Percentiles rank a stretch among this genome's conserved stretches.
These are phyloP conservation scores for Azolla pinnata DNA, from an alignment of 75 land plant genomes.

Conservation along the genomic window DNA sequence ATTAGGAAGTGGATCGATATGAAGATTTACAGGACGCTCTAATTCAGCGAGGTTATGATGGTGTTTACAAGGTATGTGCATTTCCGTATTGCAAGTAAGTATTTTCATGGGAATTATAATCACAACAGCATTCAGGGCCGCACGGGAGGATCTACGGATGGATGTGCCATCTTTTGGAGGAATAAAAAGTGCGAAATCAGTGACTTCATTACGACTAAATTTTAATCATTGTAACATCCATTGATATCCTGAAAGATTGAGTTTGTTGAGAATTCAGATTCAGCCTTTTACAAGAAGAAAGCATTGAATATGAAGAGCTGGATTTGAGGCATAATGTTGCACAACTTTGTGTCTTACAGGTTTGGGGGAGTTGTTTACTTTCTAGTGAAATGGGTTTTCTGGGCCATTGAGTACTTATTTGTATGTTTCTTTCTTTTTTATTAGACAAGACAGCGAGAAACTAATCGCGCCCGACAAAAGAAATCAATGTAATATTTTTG, in stretches of 20 bases:
- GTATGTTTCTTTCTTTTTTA: no score
- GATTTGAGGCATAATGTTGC: constrained; percentile 89
- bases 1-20: constrained; percentile 95
- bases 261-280: constrained; percentile 36
- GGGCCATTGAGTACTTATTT: no score
- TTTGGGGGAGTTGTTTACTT: no score
- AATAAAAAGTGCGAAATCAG: constrained; percentile 34
- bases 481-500: no score
- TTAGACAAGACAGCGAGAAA: no score
- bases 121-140: constrained; percentile 52
- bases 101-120: neutral
- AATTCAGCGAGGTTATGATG: constrained; percentile 48
- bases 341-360: constrained; percentile 91
- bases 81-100: neutral
- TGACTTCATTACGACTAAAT: neutral
- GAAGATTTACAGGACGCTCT: constrained; percentile 53
- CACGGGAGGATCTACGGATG: constrained; percentile 77
- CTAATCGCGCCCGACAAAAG: no score
- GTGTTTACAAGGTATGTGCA: constrained; percentile 65
- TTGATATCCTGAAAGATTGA: no score
- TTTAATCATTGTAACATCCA: no score
- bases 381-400: neutral
- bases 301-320: constrained; percentile 59
- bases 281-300: constrained; percentile 56
- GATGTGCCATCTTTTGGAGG: constrained; percentile 96